Evolutionary conservation across 176 grass and related monocot species (phyloP), one percentile per base, ranked within the genome.

Genomic region (Secale cereale): DNA sequence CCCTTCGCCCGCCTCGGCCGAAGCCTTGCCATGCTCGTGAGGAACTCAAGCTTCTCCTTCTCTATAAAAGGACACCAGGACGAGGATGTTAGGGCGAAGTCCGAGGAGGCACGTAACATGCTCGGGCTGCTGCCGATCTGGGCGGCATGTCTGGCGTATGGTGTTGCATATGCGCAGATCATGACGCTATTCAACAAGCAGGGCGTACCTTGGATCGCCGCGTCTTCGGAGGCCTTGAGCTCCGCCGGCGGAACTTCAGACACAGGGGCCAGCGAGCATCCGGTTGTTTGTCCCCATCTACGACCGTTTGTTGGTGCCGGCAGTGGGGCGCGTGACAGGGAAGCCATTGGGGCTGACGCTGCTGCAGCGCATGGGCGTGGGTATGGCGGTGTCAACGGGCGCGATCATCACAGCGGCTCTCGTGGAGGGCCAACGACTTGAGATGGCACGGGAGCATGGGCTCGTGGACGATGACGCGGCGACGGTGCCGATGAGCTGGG

Each of bases 361-460:
- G 75, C 31, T 90, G 6, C 88, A 90, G 62, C 81, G 11, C 13
- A 6, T 64, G 26, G 88, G 88, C 39, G 46, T 41, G 3, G 88
- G 88, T 8, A 78, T n/a, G n/a, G n/a, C n/a, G n/a, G n/a, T n/a
- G n/a, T n/a, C n/a, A n/a, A n/a, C n/a, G n/a, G n/a, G n/a, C n/a
- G n/a, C n/a, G n/a, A n/a, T n/a, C n/a, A n/a, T 39, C 1, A 17
- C 75, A 8, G 61, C 65, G 2, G 89, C 85, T 17, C 29, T 80
- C 0, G 80, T 91, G 4, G 89, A 91, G 81, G 48, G 22, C 30
- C 83, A 76, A 1, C 54, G 85, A 14, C 41, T 91, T 35, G 63
- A 68, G 2, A 70, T 8, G 0, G 80, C 84, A 0, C 6, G 3
- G 3, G 23, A 27, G n/a, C 12, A 43, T 23, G 70, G 23, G 12